A percentile compares a stretch with the other conserved stretches of the same genome.
These are phyloP conservation scores for Podaxis sp. DNA, from an alignment of 768 basidiomycete species.

Conservation along the genomic window DNA sequence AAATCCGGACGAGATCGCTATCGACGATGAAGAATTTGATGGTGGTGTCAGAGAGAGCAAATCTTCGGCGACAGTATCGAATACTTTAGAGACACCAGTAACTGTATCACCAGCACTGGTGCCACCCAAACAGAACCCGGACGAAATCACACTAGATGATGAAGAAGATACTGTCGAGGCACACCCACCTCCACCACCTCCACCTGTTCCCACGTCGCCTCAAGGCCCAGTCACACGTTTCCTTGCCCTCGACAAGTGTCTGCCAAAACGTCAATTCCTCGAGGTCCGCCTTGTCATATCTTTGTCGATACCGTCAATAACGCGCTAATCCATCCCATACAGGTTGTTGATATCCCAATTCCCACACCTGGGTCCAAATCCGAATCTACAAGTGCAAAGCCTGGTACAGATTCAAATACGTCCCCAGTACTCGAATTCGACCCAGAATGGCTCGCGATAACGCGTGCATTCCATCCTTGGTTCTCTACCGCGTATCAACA, in stretches of 20 bases:
- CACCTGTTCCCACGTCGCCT: slow-evolving; percentile 5
- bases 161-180: slow-evolving; percentile 39
- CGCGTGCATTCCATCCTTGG: slow-evolving; percentile 78
- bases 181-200: slow-evolving; percentile 24
- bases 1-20: slow-evolving; percentile 50
- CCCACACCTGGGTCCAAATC: slow-evolving; percentile 11
- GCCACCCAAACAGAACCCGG: slow-evolving; percentile 31
- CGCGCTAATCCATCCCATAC: not conserved
- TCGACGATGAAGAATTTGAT: slow-evolving; percentile 36
- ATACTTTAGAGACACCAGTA: not conserved
- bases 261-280: slow-evolving; percentile 69
- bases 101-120: not conserved
- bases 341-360: slow-evolving; percentile 65
- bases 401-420: not conserved
- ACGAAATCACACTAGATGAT: slow-evolving; percentile 47
- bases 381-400: not conserved
- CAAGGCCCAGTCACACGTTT: slow-evolving; percentile 57
- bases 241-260: slow-evolving; percentile 88
- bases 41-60: not conserved
- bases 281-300: slow-evolving; percentile 46
- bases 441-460: slow-evolving; percentile 92
- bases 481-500: slow-evolving; percentile 54
- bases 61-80: not conserved
- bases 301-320: not conserved
- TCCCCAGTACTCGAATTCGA: slow-evolving; percentile 59